Percentiles rank a stretch among this genome's conserved stretches.
Conservation (phyloP, 768 basidiomycete species). For the Kwoniella dendrophila region DNA sequence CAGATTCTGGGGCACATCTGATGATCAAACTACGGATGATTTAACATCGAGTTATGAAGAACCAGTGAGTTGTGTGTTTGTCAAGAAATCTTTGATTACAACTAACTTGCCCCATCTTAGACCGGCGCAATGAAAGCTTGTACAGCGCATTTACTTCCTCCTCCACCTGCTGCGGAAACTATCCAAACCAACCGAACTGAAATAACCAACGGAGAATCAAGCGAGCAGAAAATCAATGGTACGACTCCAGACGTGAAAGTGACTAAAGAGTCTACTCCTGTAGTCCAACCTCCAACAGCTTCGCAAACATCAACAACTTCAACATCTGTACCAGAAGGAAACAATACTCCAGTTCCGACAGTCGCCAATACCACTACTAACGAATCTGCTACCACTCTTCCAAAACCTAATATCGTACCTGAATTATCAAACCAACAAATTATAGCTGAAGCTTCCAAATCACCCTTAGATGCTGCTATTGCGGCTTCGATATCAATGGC, state of each 20-base stretch:
- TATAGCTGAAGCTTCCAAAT: constrained; percentile 38
- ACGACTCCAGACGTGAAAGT: background rate
- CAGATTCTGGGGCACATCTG: constrained; percentile 24
- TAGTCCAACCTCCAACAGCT: background rate
- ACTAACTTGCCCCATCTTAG: constrained; percentile 7
- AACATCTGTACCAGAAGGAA: constrained; percentile 9
- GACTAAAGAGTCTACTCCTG: background rate
- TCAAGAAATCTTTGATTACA: background rate
- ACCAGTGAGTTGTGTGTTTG: constrained; percentile 49
- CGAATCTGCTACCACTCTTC: background rate
- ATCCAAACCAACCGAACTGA: background rate
- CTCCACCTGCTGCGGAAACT: constrained; percentile 15
- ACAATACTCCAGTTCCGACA: constrained; percentile 9
- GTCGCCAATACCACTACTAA: constrained; percentile 1
- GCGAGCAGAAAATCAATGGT: background rate
- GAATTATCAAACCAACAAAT: constrained; percentile 21
- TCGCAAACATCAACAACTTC: constrained; percentile 1
- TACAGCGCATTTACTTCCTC: constrained; percentile 30
- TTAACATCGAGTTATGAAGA: constrained; percentile 59
- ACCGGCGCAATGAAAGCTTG: constrained; percentile 43
- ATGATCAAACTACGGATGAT: constrained; percentile 31
- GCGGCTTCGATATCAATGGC: constrained; percentile 39
- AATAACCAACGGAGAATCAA: background rate
- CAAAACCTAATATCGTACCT: background rate
- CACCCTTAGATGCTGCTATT: constrained; percentile 46